Conservation (phyloP, 169 alveolate species). For the Ichthyophthirius multifiliis region DNA sequence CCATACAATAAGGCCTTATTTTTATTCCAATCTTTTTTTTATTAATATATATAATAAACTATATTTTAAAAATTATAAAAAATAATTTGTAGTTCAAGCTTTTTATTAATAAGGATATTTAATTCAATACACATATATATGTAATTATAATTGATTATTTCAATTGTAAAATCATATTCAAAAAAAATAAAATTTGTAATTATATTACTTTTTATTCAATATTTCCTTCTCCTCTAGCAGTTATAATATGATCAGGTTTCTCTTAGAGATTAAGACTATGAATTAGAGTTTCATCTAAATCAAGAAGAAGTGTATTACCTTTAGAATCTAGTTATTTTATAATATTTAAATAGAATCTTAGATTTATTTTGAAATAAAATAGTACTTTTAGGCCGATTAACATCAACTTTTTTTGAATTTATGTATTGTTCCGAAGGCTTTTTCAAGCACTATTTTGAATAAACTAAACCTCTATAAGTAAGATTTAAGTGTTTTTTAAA, state of each 20-base stretch:
- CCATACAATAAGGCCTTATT: constrained; percentile 62
- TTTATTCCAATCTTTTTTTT: constrained; percentile 46
- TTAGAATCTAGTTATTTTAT: too few relatives aligned
- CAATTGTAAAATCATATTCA: background rate
- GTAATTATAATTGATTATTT: background rate
- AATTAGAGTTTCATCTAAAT: constrained; percentile 60
- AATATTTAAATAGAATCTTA: too few relatives aligned
- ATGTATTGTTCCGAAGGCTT: constrained; percentile 29
- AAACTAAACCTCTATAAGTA: constrained; percentile 15
- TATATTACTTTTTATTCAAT: too few relatives aligned
- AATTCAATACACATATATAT: too few relatives aligned
- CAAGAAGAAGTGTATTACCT: constrained; percentile 46
- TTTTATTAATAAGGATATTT: too few relatives aligned
- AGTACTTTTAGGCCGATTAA: background rate
- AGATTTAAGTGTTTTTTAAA: constrained; percentile 34
- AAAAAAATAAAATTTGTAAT: too few relatives aligned
- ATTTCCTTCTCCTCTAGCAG: too few relatives aligned
- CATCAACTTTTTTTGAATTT: constrained; percentile 2
- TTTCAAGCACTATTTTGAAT: constrained; percentile 27
- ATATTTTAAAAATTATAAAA: too few relatives aligned
- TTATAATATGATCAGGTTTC: too few relatives aligned
- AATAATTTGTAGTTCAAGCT: too few relatives aligned
- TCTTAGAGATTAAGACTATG: constrained; percentile 32
- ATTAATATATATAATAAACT: too few relatives aligned
- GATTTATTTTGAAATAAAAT: too few relatives aligned